Evolutionary conservation across 192 early-diverging fungal species (phyloP), one percentile per base, ranked within the genome.

Genomic region (Funneliformis geosporum): DNA sequence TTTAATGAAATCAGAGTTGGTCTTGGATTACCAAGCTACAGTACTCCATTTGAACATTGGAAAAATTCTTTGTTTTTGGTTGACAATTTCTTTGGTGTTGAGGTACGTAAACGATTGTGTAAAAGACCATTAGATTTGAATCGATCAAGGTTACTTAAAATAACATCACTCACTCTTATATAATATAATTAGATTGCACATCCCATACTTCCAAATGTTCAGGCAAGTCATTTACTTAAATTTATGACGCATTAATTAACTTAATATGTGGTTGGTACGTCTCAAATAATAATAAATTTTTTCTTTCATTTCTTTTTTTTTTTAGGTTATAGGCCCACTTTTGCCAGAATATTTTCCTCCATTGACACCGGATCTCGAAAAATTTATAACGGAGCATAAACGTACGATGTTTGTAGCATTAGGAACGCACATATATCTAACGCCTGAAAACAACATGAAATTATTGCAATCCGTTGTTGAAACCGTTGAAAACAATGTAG

Each of bases 281-380:
- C 25, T 23, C 25, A n/a, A 66, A 21, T n/a, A n/a, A n/a, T n/a
- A n/a, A 28, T 38, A 11, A n/a, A n/a, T n/a, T n/a, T n/a, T n/a
- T n/a, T n/a, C n/a, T n/a, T n/a, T n/a, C n/a, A n/a, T n/a, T n/a
- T n/a, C n/a, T n/a, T n/a, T n/a, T n/a, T n/a, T n/a, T n/a, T n/a
- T 9, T 42, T 33, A 70, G 68, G 23, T 12, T 21, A 59, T 85
- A 60, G 84, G 84, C 0, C 84, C 84, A 0, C 71, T 85, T n/a
- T 68, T 85, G 25, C 75, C 78, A 59, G 46, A 76, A 44, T 21
- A 23, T 6, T 82, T 82, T 40, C 69, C 43, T n/a, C 25, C 61
- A 25, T 62, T 62, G 23, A 27, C 61, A 21, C 61, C 61, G 11
- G 61, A 62, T 25, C 5, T 27, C 21, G 61, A 27, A 12, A 25